These are phyloP conservation scores for Globisporangium nodosum DNA, from an alignment of 352 stramenopile genomes.

Conservation along the genomic window DNA sequence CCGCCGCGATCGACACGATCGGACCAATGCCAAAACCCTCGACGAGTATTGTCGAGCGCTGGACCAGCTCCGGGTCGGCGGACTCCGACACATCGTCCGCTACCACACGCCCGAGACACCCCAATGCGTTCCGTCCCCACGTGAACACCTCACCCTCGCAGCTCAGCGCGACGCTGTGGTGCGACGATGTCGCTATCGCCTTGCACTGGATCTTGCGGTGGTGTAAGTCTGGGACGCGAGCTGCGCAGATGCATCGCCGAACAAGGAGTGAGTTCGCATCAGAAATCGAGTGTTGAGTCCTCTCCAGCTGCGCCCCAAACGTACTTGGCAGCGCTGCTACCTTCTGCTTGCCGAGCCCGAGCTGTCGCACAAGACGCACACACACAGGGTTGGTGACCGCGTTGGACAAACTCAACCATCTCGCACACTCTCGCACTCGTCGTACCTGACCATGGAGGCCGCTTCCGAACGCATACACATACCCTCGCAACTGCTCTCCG, in stretches of 20 bases:
- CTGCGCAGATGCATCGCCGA: slow-evolving; percentile 11
- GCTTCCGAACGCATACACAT: slow-evolving; percentile 60
- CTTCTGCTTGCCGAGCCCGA: slow-evolving; percentile 71
- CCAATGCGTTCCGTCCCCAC: slow-evolving; percentile 53
- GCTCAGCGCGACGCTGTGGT: slow-evolving; percentile 51
- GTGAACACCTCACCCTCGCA: slow-evolving; percentile 62
- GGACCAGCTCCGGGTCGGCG: slow-evolving; percentile 44
- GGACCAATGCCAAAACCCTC: slow-evolving; percentile 34
- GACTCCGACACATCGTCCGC: slow-evolving; percentile 23
- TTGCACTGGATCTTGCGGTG: slow-evolving; percentile 45
- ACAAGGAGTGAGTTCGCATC: not conserved
- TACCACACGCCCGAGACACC: slow-evolving; percentile 42
- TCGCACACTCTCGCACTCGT: not conserved
- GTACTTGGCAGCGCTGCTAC: slow-evolving; percentile 53
- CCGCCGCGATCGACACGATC: slow-evolving; percentile 47
- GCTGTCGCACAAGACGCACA: slow-evolving; percentile 12
- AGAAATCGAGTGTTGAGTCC: not conserved
- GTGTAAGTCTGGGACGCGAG: slow-evolving; percentile 46
- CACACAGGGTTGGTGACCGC: not conserved
- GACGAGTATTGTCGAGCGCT: slow-evolving; percentile 16
- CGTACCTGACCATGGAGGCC: slow-evolving; percentile 61
- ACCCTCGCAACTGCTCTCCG: slow-evolving; percentile 15
- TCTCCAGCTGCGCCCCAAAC: slow-evolving; percentile 1
- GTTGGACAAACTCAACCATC: not conserved
- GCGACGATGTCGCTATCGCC: slow-evolving; percentile 42